A percentile compares a stretch with the other conserved stretches of the same genome.
Evolutionary conservation across 1,284 basidiomycete species (phyloP).

Genomic region (Microbotryum violaceum): DNA sequence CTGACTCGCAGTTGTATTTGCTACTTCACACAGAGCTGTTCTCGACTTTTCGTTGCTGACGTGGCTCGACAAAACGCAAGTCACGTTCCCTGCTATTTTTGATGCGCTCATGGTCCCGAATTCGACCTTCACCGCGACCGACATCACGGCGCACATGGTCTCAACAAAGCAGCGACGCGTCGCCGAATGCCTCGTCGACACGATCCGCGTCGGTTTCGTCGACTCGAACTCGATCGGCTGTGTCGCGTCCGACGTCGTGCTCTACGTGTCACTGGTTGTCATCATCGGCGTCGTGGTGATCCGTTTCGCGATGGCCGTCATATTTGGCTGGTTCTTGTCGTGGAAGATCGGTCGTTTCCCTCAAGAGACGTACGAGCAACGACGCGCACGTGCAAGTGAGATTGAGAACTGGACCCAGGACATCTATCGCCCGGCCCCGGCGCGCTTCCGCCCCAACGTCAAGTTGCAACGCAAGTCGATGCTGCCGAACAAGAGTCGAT

Average conservation of each 20-base stretch:
- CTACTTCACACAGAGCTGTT: constrained; percentile 53
- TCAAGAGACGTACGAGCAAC: constrained; percentile 84
- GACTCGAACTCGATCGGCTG: constrained; percentile 92
- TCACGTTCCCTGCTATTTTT: constrained; percentile 73
- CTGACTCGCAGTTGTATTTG: constrained; percentile 22
- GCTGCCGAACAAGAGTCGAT: constrained; percentile 74
- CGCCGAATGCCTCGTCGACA: constrained; percentile 76
- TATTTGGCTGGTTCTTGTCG: constrained; percentile 95
- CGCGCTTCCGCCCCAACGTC: constrained; percentile 83
- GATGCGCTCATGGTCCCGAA: constrained; percentile 68
- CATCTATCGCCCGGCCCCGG: constrained; percentile 90
- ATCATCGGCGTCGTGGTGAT: constrained; percentile 94
- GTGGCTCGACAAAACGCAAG: constrained; percentile 70
- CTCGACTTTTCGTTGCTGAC: constrained; percentile 77
- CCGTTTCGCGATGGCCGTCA: constrained; percentile 92
- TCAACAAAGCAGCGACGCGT: constrained; percentile 53
- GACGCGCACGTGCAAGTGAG: constrained; percentile 81
- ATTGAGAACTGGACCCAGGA: constrained; percentile 96
- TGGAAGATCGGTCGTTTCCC: constrained; percentile 91
- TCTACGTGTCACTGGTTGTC: constrained; percentile 92
- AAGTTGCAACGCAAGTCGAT: constrained; percentile 53
- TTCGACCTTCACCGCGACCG: constrained; percentile 63
- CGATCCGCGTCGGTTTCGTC: constrained; percentile 82
- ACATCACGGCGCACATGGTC: constrained; percentile 78
- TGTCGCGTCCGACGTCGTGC: constrained; percentile 86